Base-by-base conservation (phyloP, 2,329 filamentous ascomycete genomes). In the Setomelanomma holmii region DNA sequence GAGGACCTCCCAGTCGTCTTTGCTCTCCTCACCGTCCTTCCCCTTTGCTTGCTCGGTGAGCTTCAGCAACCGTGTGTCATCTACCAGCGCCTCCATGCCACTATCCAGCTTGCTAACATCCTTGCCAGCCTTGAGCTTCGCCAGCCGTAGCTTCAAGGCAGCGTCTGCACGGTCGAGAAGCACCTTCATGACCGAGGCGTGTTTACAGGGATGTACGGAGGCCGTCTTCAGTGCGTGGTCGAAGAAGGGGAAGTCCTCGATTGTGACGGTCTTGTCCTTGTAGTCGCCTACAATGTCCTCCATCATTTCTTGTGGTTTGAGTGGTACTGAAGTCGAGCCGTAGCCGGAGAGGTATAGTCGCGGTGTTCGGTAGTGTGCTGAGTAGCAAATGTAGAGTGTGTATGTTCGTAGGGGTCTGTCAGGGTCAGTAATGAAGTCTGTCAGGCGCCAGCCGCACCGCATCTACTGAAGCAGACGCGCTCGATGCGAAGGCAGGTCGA, bases 381-480 rank as follows among this genome's bases (percentile, higher is more conserved):
- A 91, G 79, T 99, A 99, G 78, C 92, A 95, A 70, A 99, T 98
- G 82, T 99, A 99, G 62, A 99, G 88, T 39, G 90, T 96, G 76
- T 99, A 99, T n/a, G 91, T 96, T 63, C 95, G 89, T 45, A 90
- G 84, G 47, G 90, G 88, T 51, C 91, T 96, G 45, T 19, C 4
- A 16, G 11, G 16, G 48, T 67, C 38, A 72, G 68, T 49, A 20
- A 35, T 22, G 6, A 23, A 30, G 24, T 45, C 17, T n/a, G 35
- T 48, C 23, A 11, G 6, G 10, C 27, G 27, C 27, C 10, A 30
- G 27, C 14, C n/a, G n/a, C n/a, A n/a, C n/a, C n/a, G n/a, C n/a
- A n/a, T n/a, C n/a, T n/a, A n/a, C n/a, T n/a, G n/a, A n/a, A n/a
- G n/a, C n/a, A n/a, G n/a, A n/a, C n/a, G n/a, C n/a, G n/a, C n/a